Percentiles rank a stretch among this genome's conserved stretches.
These are phyloP conservation scores for Flaveria brownii DNA, from an alignment of 129 eudicot species.

Conservation along the genomic window DNA sequence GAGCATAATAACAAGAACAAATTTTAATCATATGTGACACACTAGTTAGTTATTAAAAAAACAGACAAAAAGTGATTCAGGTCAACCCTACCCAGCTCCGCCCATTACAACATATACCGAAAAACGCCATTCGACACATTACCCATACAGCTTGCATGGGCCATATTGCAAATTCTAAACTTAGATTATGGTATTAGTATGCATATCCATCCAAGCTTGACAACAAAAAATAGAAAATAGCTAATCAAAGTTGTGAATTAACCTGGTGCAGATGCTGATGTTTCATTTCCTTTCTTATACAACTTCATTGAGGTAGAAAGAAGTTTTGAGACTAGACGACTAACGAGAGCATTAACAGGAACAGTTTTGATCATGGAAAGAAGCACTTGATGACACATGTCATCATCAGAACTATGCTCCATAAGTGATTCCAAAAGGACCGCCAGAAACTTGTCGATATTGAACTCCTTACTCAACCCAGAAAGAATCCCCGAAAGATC, in stretches of 20 bases:
- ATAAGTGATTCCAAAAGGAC: conserved; percentile 68
- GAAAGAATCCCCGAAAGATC: conserved; percentile 62
- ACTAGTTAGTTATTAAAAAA: not conserved
- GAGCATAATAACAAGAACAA: not conserved
- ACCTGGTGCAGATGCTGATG: conserved; percentile 50
- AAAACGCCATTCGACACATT: not conserved
- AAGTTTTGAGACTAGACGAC: conserved; percentile 55
- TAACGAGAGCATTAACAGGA: conserved; percentile 49
- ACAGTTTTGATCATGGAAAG: conserved; percentile 54
- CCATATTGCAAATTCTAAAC: conserved; percentile 11
- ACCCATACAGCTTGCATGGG: not conserved
- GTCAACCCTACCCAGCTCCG: not conserved
- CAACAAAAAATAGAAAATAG: conserved; percentile 15
- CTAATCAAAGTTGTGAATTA: conserved; percentile 15
- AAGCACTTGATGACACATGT: conserved; percentile 45
- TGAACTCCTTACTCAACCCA: conserved; percentile 68
- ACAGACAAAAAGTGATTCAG: not conserved
- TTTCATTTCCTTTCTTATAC: conserved; percentile 44
- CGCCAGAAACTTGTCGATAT: conserved; percentile 67
- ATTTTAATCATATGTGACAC: not conserved
- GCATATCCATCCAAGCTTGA: conserved; percentile 13
- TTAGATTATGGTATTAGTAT: not conserved
- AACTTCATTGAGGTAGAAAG: conserved; percentile 49
- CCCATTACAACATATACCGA: not conserved
- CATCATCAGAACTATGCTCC: conserved; percentile 64